These are phyloP conservation scores for Cerrena zonata DNA, from an alignment of 1,284 basidiomycete genomes.

Conservation along the genomic window DNA sequence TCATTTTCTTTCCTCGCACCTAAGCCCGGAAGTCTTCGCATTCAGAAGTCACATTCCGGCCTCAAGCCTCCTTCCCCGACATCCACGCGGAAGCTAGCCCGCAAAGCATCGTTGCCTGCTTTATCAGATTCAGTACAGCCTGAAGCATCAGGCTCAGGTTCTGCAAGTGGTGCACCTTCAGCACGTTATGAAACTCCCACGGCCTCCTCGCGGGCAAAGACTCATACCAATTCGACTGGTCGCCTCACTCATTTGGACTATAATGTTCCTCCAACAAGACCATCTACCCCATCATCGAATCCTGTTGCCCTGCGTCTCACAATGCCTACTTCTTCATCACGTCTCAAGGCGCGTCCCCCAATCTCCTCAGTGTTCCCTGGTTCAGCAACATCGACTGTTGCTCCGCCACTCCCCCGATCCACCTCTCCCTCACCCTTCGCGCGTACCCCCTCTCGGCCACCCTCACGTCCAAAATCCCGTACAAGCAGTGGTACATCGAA, in stretches of 20 bases:
- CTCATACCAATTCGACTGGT: conserved; percentile 56
- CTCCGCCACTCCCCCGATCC: conserved; percentile 33
- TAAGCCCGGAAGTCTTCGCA: conserved; percentile 67
- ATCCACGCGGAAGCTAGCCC: conserved; percentile 52
- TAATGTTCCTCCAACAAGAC: conserved; percentile 67
- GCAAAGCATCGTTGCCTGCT: conserved; percentile 73
- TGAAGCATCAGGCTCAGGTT: conserved; percentile 52
- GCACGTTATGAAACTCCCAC: conserved; percentile 69
- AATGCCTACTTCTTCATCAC: conserved; percentile 72
- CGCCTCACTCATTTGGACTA: conserved; percentile 55
- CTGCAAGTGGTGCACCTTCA: conserved; percentile 30
- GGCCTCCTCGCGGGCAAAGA: conserved; percentile 70
- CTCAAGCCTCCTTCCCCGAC: conserved; percentile 63
- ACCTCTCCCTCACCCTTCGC: conserved; percentile 55
- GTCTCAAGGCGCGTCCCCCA: conserved; percentile 66
- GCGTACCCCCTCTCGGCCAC: conserved; percentile 43
- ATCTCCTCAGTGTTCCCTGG: conserved; percentile 66
- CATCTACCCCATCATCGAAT: conserved; percentile 71
- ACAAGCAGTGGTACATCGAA: conserved; percentile 29
- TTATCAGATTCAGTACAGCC: conserved; percentile 53
- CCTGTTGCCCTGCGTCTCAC: conserved; percentile 70
- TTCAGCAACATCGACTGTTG: conserved; percentile 30
- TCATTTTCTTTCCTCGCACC: conserved; percentile 51
- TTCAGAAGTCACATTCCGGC: conserved; percentile 74
- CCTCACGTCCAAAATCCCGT: conserved; percentile 35